Percentiles rank a stretch among this genome's conserved stretches.
Evolutionary conservation across 1,284 basidiomycete species (phyloP).

Genomic region (Schizophyllum commune): DNA sequence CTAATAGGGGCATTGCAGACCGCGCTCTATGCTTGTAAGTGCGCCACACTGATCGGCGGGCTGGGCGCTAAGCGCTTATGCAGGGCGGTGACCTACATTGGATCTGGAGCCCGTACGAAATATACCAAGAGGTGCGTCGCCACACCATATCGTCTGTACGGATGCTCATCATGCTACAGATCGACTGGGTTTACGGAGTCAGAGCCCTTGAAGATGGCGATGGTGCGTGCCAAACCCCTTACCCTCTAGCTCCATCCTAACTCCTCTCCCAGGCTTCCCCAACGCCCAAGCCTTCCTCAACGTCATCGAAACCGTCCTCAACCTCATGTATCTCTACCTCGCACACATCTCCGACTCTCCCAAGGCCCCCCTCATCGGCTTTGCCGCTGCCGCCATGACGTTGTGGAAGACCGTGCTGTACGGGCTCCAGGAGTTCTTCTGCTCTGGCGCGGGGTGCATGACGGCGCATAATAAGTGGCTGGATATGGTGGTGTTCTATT

Average conservation of each 20-base stretch:
- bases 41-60: slow-evolving; percentile 4
- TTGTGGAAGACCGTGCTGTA: slow-evolving; percentile 84
- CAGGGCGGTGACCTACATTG: slow-evolving; percentile 79
- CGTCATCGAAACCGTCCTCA: slow-evolving; percentile 71
- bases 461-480: slow-evolving; percentile 65
- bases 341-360: slow-evolving; percentile 54
- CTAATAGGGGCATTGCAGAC: slow-evolving; percentile 25
- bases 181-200: slow-evolving; percentile 46
- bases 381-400: slow-evolving; percentile 69
- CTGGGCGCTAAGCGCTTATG: background rate
- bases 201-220: slow-evolving; percentile 53
- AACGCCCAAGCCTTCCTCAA: slow-evolving; percentile 85
- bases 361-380: slow-evolving; percentile 67
- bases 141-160: background rate
- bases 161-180: background rate
- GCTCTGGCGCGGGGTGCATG: slow-evolving; percentile 46
- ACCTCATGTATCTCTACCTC: slow-evolving; percentile 70
- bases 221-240: slow-evolving; percentile 19
- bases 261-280: slow-evolving; percentile 48
- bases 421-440: slow-evolving; percentile 70
- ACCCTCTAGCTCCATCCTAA: background rate
- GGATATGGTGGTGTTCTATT: slow-evolving; percentile 56
- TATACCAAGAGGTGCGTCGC: slow-evolving; percentile 67
- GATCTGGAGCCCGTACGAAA: slow-evolving; percentile 79
- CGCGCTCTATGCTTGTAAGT: slow-evolving; percentile 43